phyloP scores from a whole-genome alignment of 306 rosid species.

The Potentilla sterilis region DNA sequence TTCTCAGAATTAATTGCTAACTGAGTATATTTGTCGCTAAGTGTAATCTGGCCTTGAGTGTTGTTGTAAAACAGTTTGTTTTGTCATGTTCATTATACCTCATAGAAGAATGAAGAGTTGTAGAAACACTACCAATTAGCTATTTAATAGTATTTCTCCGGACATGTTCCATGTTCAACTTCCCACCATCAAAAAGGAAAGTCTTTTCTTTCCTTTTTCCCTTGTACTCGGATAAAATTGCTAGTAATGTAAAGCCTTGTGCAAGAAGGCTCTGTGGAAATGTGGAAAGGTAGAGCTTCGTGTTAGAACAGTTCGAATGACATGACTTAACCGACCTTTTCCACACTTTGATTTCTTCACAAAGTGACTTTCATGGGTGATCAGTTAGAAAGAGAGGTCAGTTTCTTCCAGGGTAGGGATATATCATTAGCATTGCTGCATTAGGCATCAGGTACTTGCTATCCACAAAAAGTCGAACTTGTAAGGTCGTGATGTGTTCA shows the following conservation, averaged over 20 bases:
- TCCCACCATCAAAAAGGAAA: background rate
- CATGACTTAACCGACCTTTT: background rate
- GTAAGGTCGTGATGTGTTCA: background rate
- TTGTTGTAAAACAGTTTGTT: background rate
- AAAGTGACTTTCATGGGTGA: background rate
- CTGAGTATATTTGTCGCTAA: background rate
- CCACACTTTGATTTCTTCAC: background rate
- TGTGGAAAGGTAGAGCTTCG: background rate
- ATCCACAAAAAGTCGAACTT: background rate
- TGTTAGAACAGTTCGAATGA: slow-evolving; percentile 1
- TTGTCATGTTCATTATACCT: background rate
- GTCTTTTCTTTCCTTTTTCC: background rate
- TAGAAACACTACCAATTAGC: background rate
- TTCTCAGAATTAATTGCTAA: background rate
- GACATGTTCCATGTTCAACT: background rate
- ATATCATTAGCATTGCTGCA: slow-evolving; percentile 14
- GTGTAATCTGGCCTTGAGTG: background rate
- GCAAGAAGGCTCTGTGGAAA: background rate
- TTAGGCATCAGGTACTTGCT: background rate
- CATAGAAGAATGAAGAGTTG: background rate
- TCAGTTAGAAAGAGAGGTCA: slow-evolving; percentile 8
- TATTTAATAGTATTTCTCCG: background rate
- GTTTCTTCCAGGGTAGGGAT: background rate
- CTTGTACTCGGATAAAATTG: background rate
- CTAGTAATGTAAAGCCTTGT: background rate